Evolutionary conservation across 2,329 filamentous ascomycete species (phyloP), one percentile per base, ranked within the genome.

Genomic region (Pseudocercospora vitis): DNA sequence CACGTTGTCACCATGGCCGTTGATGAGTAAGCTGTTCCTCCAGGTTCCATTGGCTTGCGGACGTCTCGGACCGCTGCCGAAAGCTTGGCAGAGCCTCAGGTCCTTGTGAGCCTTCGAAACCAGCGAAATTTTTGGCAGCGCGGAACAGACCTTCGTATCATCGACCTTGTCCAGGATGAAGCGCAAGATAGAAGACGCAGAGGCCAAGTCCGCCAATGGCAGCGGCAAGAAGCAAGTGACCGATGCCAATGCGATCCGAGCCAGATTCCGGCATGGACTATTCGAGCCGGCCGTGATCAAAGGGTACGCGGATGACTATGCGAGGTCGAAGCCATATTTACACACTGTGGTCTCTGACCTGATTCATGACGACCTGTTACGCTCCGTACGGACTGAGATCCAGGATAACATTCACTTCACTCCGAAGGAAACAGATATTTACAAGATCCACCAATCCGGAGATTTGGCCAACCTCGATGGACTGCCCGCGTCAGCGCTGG

Each of bases 371-470:
- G 73, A 78, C 44, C 85, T 99, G 14, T 83, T 99, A 42, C 91
- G 91, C 66, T 80, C 83, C 51, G 94, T 99, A 55, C 91, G 94
- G 69, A 76, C 81, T 67, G 94, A 99, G 76, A 92, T 97, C 72
- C 86, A 87, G 72, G 81, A 87, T 63, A 91, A 96, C 69, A 88
- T 99, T 63, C 86, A 89, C 63, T 99, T 99, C 76, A 96, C 94
- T 9, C 91, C 91, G 65, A 99, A 99, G 73, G 94, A 99, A 74
- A 99, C 94, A 44, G 94, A 99, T 72, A 99, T 99, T 65, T 99
- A 99, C 82, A 96, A 95, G 75, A 97, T 99, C 69, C 91, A 96
- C 80, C 94, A 99, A 77, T 97, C 92, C 3, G 94, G 94, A 61
- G 94, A 99, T 71, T 81, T 99, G 28, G 94, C 94, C 42, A 99